Evolutionary conservation across 768 basidiomycete species (phyloP).

Genomic region (Glaciozyma antarctica): DNA sequence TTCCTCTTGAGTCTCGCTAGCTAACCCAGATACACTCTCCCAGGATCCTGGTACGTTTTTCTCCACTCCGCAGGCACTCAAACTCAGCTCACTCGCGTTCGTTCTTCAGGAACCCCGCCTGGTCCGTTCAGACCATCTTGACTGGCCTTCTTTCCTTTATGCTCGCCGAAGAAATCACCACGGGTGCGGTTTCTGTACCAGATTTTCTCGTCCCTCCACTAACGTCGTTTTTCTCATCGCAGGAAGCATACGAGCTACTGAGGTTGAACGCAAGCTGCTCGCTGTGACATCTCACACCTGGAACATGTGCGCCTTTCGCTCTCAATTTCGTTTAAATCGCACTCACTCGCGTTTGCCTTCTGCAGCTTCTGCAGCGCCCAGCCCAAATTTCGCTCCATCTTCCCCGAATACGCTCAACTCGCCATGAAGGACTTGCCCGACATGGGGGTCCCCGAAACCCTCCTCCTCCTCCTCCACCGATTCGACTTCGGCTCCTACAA

Average conservation of each 20-base stretch:
- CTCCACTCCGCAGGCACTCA: conserved; percentile 1
- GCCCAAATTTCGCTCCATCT: conserved; percentile 32
- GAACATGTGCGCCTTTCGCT: conserved; percentile 61
- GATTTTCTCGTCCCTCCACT: background rate
- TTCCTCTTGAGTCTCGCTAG: background rate
- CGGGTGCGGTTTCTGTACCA: conserved; percentile 37
- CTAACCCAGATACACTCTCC: background rate
- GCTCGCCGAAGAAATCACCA: conserved; percentile 93
- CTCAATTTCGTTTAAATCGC: background rate
- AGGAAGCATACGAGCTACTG: conserved; percentile 72
- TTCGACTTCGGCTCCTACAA: background rate
- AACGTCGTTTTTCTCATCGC: background rate
- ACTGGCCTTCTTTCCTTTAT: conserved; percentile 81
- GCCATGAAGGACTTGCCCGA: conserved; percentile 71
- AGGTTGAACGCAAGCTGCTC: conserved; percentile 64
- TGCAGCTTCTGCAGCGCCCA: conserved; percentile 20
- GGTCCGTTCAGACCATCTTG: conserved; percentile 80
- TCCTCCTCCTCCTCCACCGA: background rate
- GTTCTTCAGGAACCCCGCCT: conserved; percentile 66
- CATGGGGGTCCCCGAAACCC: conserved; percentile 48
- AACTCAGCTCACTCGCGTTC: too few species aligned
- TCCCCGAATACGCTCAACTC: conserved; percentile 55
- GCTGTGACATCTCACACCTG: conserved; percentile 73
- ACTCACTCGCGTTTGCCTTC: background rate
- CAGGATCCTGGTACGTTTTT: too few species aligned